Evolutionary conservation across 1,284 basidiomycete genomes (phyloP).

Genomic region (Leccinum pachyderme): DNA sequence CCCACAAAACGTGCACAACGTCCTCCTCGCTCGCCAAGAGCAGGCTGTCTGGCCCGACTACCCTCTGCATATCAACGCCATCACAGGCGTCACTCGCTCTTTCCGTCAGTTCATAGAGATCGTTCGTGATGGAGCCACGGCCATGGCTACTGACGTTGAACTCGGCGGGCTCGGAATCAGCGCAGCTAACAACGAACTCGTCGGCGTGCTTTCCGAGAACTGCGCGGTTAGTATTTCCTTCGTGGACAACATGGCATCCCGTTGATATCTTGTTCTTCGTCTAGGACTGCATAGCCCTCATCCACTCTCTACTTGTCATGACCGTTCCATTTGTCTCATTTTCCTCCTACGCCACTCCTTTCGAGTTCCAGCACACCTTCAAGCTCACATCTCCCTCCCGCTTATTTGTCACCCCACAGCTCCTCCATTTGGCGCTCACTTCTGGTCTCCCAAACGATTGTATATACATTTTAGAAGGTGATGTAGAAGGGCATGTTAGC

Average conservation of each 20-base stretch:
- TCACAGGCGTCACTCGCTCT: conserved; percentile 46
- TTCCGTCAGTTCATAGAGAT: conserved; percentile 49
- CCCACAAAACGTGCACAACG: conserved; percentile 54
- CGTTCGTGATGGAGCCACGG: conserved; percentile 56
- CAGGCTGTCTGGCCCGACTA: conserved; percentile 53
- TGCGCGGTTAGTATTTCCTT: conserved; percentile 47
- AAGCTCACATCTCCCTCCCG: conserved; percentile 52
- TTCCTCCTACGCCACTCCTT: conserved; percentile 62
- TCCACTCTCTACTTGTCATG: conserved; percentile 54
- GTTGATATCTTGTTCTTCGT: neutral
- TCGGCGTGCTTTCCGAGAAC: conserved; percentile 70
- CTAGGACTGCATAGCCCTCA: conserved; percentile 63
- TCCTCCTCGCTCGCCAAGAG: conserved; percentile 54
- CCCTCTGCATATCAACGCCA: conserved; percentile 54
- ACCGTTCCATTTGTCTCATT: conserved; percentile 63
- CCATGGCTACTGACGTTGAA: conserved; percentile 43
- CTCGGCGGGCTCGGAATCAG: conserved; percentile 57
- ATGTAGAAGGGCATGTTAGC: conserved; percentile 38
- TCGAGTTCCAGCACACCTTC: conserved; percentile 61
- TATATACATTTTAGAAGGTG: conserved; percentile 56
- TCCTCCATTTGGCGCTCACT: conserved; percentile 47
- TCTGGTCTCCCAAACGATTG: conserved; percentile 51
- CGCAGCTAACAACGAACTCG: conserved; percentile 48
- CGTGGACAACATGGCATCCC: neutral
- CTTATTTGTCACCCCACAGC: conserved; percentile 58